Evolutionary conservation across 768 basidiomycete genomes (phyloP).

Genomic region (Hemileccinum impolitum): DNA sequence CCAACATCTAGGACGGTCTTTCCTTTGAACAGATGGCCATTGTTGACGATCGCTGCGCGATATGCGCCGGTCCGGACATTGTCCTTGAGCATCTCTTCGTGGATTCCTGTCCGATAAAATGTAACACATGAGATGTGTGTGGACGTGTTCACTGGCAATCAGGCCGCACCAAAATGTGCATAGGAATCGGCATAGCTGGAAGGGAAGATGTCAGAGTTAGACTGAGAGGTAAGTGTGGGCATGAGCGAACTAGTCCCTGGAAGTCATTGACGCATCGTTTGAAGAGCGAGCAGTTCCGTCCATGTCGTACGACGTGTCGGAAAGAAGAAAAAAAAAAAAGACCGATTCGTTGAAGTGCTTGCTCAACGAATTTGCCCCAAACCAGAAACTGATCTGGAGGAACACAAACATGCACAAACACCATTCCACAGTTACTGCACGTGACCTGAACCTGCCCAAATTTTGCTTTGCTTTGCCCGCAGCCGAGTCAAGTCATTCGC

Average conservation of each 20-base stretch:
- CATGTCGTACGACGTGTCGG: conserved; percentile 17
- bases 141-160: not conserved
- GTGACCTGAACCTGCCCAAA: conserved; percentile 16
- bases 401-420: conserved; percentile 16
- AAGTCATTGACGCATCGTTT: conserved; percentile 56
- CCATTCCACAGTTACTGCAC: conserved; percentile 7
- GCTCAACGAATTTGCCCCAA: conserved; percentile 3
- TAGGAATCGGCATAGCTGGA: conserved; percentile 93
- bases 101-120: conserved; percentile 63
- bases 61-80: conserved; percentile 92
- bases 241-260: conserved; percentile 79
- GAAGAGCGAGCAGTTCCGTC: conserved; percentile 31
- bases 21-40: conserved; percentile 91
- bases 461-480: not conserved
- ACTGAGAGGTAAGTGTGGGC: conserved; percentile 20
- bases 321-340: conserved; percentile 3
- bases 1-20: conserved; percentile 98
- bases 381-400: conserved; percentile 9
- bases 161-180: conserved; percentile 79
- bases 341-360: not conserved
- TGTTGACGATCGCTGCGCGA: conserved; percentile 91
- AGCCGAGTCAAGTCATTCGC: not conserved
- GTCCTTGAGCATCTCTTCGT: conserved; percentile 99
- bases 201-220: conserved; percentile 38
- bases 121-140: conserved; percentile 3